Evolutionary conservation across 2,329 filamentous ascomycete genomes (phyloP).

Genomic region (Trichophyton simii): DNA sequence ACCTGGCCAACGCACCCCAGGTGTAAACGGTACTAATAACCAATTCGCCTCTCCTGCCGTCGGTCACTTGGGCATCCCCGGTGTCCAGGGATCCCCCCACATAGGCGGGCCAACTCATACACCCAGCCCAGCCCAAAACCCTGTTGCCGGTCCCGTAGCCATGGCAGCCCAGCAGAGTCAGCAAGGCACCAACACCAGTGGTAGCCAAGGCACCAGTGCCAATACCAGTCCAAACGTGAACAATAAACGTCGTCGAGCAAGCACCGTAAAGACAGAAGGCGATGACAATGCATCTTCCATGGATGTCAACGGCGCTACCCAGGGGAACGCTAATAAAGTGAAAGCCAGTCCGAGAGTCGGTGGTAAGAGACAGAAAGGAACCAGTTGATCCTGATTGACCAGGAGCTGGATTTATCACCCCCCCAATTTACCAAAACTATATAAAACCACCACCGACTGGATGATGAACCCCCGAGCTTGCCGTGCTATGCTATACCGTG

Average conservation of each 20-base stretch:
- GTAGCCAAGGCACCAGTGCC: constrained; percentile 39
- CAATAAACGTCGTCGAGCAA: constrained; percentile 45
- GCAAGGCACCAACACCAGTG: constrained; percentile 43
- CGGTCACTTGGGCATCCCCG: constrained; percentile 40
- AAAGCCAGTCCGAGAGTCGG: constrained; percentile 37
- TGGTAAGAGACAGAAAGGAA: constrained; percentile 37
- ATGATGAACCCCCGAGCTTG: background rate
- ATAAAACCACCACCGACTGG: background rate
- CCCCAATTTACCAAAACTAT: background rate
- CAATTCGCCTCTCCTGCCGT: constrained; percentile 49
- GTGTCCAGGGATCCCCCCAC: constrained; percentile 39
- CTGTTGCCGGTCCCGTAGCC: constrained; percentile 34
- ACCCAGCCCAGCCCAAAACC: constrained; percentile 35
- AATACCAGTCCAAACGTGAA: constrained; percentile 51
- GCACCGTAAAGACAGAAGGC: constrained; percentile 47
- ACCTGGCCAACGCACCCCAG: constrained; percentile 30
- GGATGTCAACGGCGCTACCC: constrained; percentile 39
- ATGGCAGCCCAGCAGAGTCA: constrained; percentile 49
- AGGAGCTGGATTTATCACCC: background rate
- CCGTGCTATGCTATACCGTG: background rate
- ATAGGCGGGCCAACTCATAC: constrained; percentile 38
- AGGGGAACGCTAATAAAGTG: constrained; percentile 29
- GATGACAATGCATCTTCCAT: constrained; percentile 35
- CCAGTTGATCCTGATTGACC: constrained; percentile 8
- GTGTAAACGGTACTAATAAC: constrained; percentile 34